Evolutionary conservation across 371 early-diverging fungal genomes (phyloP), one percentile per base, ranked within the genome.

Genomic region (Amoeboradix gromovi): DNA sequence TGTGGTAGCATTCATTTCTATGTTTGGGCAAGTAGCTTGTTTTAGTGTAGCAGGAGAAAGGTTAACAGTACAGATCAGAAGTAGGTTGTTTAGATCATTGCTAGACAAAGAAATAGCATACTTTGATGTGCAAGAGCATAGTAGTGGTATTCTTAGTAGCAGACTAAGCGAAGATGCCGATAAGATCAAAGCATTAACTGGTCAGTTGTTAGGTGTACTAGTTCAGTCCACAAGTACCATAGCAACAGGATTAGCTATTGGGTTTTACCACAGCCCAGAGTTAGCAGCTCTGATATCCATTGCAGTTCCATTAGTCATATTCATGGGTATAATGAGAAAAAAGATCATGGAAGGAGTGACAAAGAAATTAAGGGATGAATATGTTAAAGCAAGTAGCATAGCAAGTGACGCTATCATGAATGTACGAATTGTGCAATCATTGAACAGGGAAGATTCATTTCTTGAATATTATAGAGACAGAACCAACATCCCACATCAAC

Each of bases 141-240:
- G 79, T 32, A 84, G 86, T 27, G 94, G 94, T 70, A 86, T 85
- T 28, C 77, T 93, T 32, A 84, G 89, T 0, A 78, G 89, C 22
- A 83, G 86, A 66, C 81, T 94, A 66, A 84, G 90, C n/a, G 82
- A 84, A 32, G 92, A 91, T 74, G 88, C 92, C 17, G 81, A 85
- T 66, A 74, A 86, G 68, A 81, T 91, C 29, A 81, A 84, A 31
- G 84, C 80, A 69, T 75, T 84, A 16, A 70, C 67, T 1, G 70
- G 70, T 17, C 29, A 17, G 28, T 29, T 30, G 1, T 76, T 83
- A 74, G 85, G 85, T 68, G 78, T 81, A 70, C 69, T 84, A 29
- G 73, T 86, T 29, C 81, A 83, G 66, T 78, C 79, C 67, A 74
- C 78, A 12, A 82, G 80, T 0, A 75, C 78, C 5, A 28, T 68